A percentile compares a stretch with the other conserved stretches of the same genome.
These are phyloP conservation scores for Meredithiella fracta DNA, from an alignment of 2,329 filamentous ascomycete genomes.

Conservation along the genomic window DNA sequence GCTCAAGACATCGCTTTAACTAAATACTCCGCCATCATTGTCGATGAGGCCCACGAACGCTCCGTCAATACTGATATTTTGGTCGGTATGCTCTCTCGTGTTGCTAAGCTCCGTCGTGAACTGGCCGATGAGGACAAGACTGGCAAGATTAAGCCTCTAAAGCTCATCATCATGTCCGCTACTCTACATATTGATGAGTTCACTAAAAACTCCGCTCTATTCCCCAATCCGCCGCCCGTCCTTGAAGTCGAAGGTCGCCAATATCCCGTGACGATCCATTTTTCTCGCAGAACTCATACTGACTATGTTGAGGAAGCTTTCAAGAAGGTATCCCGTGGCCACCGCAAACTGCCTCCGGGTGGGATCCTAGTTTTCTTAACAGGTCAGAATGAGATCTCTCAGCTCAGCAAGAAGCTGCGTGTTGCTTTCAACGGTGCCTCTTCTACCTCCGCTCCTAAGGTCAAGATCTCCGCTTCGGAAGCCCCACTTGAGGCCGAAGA, in stretches of 20 bases:
- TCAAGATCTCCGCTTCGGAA: slow-evolving; percentile 61
- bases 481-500: slow-evolving; percentile 73
- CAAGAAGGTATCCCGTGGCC: slow-evolving; percentile 70
- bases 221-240: slow-evolving; percentile 62
- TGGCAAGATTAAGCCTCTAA: slow-evolving; percentile 53
- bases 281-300: slow-evolving; percentile 61
- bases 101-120: slow-evolving; percentile 66
- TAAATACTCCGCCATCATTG: slow-evolving; percentile 85
- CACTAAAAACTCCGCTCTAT: slow-evolving; percentile 66
- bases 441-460: slow-evolving; percentile 43
- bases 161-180: slow-evolving; percentile 95
- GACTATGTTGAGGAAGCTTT: slow-evolving; percentile 89
- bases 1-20: slow-evolving; percentile 72
- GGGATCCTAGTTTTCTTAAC: slow-evolving; percentile 91
- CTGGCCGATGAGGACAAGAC: slow-evolving; percentile 52
- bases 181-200: slow-evolving; percentile 85
- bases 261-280: slow-evolving; percentile 78
- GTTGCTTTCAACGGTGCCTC: slow-evolving; percentile 44
- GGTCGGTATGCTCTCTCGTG: slow-evolving; percentile 91
- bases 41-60: slow-evolving; percentile 93
- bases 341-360: slow-evolving; percentile 76
- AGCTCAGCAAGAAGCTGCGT: slow-evolving; percentile 65
- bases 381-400: slow-evolving; percentile 77
- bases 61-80: slow-evolving; percentile 96
- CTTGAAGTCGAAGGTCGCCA: slow-evolving; percentile 85